phyloP scores from a whole-genome alignment of 2,329 filamentous ascomycete genomes.

The Aspergillus phoenicis region DNA sequence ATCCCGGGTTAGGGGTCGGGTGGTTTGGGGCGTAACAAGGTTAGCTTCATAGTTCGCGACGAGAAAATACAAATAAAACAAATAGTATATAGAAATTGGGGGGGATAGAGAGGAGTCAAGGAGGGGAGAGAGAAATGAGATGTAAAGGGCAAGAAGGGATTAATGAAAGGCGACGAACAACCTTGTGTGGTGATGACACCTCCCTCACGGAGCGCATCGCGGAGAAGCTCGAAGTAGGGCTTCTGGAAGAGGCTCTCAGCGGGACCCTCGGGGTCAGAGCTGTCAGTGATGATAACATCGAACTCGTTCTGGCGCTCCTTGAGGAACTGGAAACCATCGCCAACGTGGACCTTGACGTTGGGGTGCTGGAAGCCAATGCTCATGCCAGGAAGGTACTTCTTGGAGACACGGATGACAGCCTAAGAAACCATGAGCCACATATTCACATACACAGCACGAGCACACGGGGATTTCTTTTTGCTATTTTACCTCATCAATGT shows the following conservation, averaged over 20 bases:
- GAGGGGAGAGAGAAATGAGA: slow-evolving; percentile 42
- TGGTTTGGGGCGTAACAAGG: slow-evolving; percentile 31
- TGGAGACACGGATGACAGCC: slow-evolving; percentile 97
- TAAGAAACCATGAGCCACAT: slow-evolving; percentile 31
- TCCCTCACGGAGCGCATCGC: slow-evolving; percentile 86
- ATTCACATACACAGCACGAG: neutral
- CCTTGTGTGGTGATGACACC: slow-evolving; percentile 99
- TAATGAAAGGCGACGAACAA: slow-evolving; percentile 86
- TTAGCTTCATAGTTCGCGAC: slow-evolving; percentile 26
- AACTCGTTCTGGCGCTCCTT: slow-evolving; percentile 95
- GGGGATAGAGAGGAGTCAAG: slow-evolving; percentile 14
- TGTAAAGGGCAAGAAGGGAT: slow-evolving; percentile 21
- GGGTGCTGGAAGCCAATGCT: slow-evolving; percentile 89
- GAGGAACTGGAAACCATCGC: slow-evolving; percentile 98
- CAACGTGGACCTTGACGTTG: slow-evolving; percentile 88
- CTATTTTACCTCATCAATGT: slow-evolving; percentile 83
- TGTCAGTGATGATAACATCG: slow-evolving; percentile 99
- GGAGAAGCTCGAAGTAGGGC: slow-evolving; percentile 94
- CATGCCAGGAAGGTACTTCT: slow-evolving; percentile 97
- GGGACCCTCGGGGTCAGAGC: slow-evolving; percentile 93
- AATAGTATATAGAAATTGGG: neutral
- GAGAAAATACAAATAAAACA: slow-evolving; percentile 9
- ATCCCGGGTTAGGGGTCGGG: slow-evolving; percentile 32
- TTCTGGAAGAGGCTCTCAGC: slow-evolving; percentile 98
- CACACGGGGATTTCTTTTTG: slow-evolving; percentile 9